These are phyloP conservation scores for Chaetomium globosum DNA, from an alignment of 2,329 filamentous ascomycete species.

Conservation along the genomic window DNA sequence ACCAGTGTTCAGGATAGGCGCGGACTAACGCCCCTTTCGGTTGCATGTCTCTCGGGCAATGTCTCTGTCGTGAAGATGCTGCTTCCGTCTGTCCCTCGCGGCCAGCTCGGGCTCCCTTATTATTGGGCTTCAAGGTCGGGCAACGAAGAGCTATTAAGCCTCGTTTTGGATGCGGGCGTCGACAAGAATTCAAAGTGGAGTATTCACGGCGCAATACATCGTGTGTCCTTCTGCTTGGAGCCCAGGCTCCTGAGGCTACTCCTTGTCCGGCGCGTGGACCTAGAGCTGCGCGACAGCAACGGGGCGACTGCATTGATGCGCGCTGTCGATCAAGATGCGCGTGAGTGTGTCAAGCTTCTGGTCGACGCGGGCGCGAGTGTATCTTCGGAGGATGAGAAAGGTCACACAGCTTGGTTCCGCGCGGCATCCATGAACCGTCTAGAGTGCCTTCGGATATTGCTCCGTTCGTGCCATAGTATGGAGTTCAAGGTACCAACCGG, in stretches of 20 bases:
- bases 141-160: too few species aligned
- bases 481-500: not conserved
- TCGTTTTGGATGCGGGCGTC: too few species aligned
- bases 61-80: too few species aligned
- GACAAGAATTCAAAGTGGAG: too few species aligned
- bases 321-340: not conserved
- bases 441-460: not conserved
- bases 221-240: not conserved
- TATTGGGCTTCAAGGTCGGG: too few species aligned
- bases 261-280: not conserved
- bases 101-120: too few species aligned
- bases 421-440: not conserved
- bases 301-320: not conserved
- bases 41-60: too few species aligned
- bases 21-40: too few species aligned
- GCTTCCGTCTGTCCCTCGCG: too few species aligned
- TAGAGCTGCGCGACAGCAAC: not conserved
- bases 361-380: not conserved
- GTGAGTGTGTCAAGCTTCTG: not conserved
- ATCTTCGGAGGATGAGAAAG: not conserved
- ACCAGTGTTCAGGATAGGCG: too few species aligned
- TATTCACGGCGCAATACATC: too few species aligned
- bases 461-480: not conserved
- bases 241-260: not conserved
- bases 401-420: not conserved